A percentile compares a stretch with the other conserved stretches of the same genome.
Evolutionary conservation across 768 basidiomycete species (phyloP).

Genomic region (Symmetrospora coprosmae): DNA sequence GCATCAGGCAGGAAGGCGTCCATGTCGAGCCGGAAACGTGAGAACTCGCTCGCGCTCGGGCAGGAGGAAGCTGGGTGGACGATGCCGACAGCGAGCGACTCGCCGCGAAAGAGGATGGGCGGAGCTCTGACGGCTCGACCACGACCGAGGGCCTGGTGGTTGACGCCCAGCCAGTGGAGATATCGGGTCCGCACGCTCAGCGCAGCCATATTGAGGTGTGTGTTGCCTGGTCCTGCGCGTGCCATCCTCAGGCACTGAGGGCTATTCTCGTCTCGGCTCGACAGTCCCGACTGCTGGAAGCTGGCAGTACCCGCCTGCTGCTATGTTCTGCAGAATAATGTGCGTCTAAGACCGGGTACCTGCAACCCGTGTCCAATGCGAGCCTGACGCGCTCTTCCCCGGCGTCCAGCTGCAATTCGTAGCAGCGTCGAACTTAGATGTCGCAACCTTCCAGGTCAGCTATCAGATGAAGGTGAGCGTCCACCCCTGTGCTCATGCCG

Average conservation of each 20-base stretch:
- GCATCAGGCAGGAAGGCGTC: background rate
- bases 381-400: background rate
- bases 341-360: background rate
- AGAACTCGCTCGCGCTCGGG: background rate
- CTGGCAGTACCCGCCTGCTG: slow-evolving; percentile 90
- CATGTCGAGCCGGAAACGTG: background rate
- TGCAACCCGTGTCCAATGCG: background rate
- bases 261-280: background rate
- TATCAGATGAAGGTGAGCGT: slow-evolving; percentile 75
- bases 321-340: slow-evolving; percentile 43
- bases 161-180: background rate
- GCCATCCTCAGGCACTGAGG: too few relatives aligned
- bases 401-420: slow-evolving; percentile 90
- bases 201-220: slow-evolving; percentile 26
- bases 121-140: too few relatives aligned
- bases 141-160: slow-evolving; percentile 6
- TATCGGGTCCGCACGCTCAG: background rate
- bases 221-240: too few relatives aligned
- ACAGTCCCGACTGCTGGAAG: slow-evolving; percentile 85
- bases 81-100: too few relatives aligned
- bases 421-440: slow-evolving; percentile 81
- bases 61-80: slow-evolving; percentile 4
- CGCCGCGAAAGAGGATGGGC: too few relatives aligned
- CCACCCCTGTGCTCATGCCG: slow-evolving; percentile 67
- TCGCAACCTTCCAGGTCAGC: slow-evolving; percentile 92